Base-by-base conservation (phyloP, 2,329 filamentous ascomycete species). In the Penicillium griseofulvum region DNA sequence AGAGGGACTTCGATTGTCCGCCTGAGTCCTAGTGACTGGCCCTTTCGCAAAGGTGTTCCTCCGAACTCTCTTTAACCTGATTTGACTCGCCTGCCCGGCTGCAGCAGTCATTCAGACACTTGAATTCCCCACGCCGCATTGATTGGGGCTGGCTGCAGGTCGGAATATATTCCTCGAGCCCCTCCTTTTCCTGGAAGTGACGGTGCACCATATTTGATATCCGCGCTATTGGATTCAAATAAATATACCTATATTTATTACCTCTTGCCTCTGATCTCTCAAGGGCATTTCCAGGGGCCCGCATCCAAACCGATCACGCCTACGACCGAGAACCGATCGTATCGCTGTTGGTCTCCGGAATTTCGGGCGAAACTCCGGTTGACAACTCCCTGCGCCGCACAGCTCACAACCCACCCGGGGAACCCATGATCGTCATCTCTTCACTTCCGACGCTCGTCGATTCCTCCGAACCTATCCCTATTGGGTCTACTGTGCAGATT, bases 401-500 rank as follows among this genome's bases (percentile, higher is more conserved):
- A 53, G 50, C 49, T 45, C 38, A 52, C 52, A 39, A 39, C 56
- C 44, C 49, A 42, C 47, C 39, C 49, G 52, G 68, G 49, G 52
- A 66, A 66, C 64, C 58, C 64, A 72, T 71, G 68, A 64, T 69
- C 62, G 58, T 60, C 65, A 59, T 62, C 41, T 55, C 55, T 59
- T 55, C 52, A 55, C 48, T 41, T 62, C 58, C 64, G 65, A 68
- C 67, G 53, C 62, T 65, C 54, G 64, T 63, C 62, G 61, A 58
- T 59, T 44, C 26, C 54, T 56, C 51, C 58, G 46, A 58, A 62
- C 44, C 42, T 41, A 54, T 53, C 43, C 57, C 58, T 43, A 54
- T 50, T 56, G 42, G 43, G 55, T 71, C 68, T 69, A 68, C 69
- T 70, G 68, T 59, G 68, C 68, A 62, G 67, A 70, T 70, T 65